Percentiles rank a stretch among this genome's conserved stretches.
Evolutionary conservation across 495 filamentous ascomycete species (phyloP).

Genomic region (Neurospora sublineolata): DNA sequence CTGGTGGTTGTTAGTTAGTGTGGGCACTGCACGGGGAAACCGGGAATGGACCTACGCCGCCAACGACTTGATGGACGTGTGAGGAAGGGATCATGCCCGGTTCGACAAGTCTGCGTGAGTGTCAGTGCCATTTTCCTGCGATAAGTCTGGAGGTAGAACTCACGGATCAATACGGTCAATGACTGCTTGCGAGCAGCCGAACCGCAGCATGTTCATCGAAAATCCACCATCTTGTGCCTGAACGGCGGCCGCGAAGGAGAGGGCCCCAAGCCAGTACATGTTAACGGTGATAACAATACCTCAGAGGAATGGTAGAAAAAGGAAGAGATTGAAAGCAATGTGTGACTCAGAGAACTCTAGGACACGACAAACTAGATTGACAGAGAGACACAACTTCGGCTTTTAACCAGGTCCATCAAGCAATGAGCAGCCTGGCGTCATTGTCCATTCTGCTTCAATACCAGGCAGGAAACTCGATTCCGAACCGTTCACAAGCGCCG

Average conservation of each 20-base stretch:
- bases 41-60: slow-evolving; percentile 15
- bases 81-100: slow-evolving; percentile 27
- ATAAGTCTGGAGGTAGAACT: not conserved
- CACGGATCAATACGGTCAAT: slow-evolving; percentile 31
- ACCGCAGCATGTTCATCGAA: slow-evolving; percentile 30
- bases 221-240: slow-evolving; percentile 18
- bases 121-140: not conserved
- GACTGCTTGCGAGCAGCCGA: slow-evolving; percentile 31
- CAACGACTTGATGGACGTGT: slow-evolving; percentile 37
- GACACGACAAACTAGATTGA: not conserved
- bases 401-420: not conserved
- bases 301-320: not conserved
- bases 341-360: not conserved
- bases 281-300: not conserved
- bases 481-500: slow-evolving; percentile 2
- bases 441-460: not conserved
- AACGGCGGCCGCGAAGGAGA: slow-evolving; percentile 21
- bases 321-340: not conserved
- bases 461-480: not conserved
- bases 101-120: slow-evolving; percentile 22
- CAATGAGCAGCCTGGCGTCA: not conserved
- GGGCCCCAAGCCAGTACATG: slow-evolving; percentile 26
- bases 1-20: not conserved
- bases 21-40: not conserved
- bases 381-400: not conserved